Percentiles rank a stretch among this genome's conserved stretches.
Evolutionary conservation across 306 rosid genomes (phyloP).

Genomic region (Trifolium dubium): DNA sequence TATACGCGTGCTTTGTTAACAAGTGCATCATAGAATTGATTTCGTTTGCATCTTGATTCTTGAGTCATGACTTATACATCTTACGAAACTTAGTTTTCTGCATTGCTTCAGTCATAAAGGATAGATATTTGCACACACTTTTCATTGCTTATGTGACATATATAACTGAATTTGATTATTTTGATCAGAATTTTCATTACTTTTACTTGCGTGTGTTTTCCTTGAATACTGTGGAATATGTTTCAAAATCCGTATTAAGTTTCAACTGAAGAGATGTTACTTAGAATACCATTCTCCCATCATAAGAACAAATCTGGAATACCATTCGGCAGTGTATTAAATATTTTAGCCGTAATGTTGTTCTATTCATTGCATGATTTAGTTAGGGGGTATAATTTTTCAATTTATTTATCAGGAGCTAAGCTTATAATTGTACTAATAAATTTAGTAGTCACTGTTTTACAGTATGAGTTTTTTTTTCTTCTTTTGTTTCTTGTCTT

Average conservation of each 20-base stretch:
- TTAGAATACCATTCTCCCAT: background rate
- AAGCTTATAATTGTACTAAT: background rate
- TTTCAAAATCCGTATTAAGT: constrained; percentile 1
- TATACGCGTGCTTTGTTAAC: background rate
- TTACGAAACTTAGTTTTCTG: constrained; percentile 1
- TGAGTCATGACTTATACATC: constrained; percentile 3
- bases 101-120: constrained; percentile 1
- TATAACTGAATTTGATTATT: constrained; percentile 14
- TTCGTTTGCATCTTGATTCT: constrained; percentile 22
- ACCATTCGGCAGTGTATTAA: too few relatives aligned
- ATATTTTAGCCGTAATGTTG: too few relatives aligned
- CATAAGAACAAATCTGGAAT: background rate
- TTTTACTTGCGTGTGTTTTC: background rate
- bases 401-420: background rate
- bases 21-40: constrained; percentile 8
- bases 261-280: background rate
- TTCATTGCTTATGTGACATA: constrained; percentile 1
- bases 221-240: constrained; percentile 9
- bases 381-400: too few relatives aligned
- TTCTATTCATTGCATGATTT: too few relatives aligned
- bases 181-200: background rate
- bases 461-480: too few relatives aligned
- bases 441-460: background rate
- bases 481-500: background rate
- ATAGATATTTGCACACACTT: constrained; percentile 6